phyloP scores from a whole-genome alignment of 176 grass and related monocot genomes.

The Ensete glaucum region DNA sequence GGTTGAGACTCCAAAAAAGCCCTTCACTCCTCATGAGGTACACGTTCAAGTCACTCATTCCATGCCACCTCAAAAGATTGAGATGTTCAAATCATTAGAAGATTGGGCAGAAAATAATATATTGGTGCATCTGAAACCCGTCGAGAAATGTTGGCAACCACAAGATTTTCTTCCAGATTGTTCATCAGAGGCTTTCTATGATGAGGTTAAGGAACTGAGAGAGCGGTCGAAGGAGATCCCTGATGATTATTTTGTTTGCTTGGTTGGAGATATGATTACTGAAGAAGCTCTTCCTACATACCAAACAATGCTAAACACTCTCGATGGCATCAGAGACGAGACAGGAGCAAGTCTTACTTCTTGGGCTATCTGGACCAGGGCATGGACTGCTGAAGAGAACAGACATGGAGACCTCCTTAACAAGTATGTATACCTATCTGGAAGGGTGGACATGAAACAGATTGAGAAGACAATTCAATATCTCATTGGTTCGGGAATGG shows the following conservation, averaged over 20 bases:
- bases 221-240: conserved; percentile 85
- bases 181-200: conserved; percentile 72
- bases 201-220: conserved; percentile 85
- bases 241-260: conserved; percentile 87
- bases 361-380: conserved; percentile 88
- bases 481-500: conserved; percentile 97
- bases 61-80: conserved; percentile 75
- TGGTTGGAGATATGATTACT: conserved; percentile 96
- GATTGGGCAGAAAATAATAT: conserved; percentile 75
- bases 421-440: conserved; percentile 81
- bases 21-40: conserved; percentile 55
- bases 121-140: conserved; percentile 67
- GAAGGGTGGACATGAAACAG: conserved; percentile 87
- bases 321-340: conserved; percentile 86
- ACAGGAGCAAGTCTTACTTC: conserved; percentile 85
- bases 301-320: conserved; percentile 96
- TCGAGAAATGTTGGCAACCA: conserved; percentile 97
- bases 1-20: conserved; percentile 54
- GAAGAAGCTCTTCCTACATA: conserved; percentile 98
- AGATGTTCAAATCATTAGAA: conserved; percentile 86
- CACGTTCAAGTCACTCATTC: conserved; percentile 97
- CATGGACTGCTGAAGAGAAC: conserved; percentile 99
- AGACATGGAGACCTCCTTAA: conserved; percentile 91
- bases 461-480: conserved; percentile 95
- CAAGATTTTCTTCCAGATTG: conserved; percentile 95